phyloP scores from a whole-genome alignment of 495 filamentous ascomycete genomes.

The Pyrenula aspistea region DNA sequence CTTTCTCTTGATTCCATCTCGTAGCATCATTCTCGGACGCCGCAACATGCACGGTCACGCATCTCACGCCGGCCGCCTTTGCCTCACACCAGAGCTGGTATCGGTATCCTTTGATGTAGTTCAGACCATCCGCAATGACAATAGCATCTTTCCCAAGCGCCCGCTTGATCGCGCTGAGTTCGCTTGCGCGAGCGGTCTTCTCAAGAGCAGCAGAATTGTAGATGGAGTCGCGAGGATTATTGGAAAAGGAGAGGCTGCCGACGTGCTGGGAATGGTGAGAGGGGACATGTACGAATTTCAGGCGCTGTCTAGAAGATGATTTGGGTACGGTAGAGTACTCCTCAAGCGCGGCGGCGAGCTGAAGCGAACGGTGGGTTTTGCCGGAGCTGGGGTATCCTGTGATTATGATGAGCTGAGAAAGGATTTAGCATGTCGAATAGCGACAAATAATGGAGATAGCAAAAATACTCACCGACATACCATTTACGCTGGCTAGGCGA shows the following conservation, averaged over 20 bases:
- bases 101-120: constrained; percentile 96
- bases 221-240: constrained; percentile 24
- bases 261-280: constrained; percentile 32
- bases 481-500: too few relatives aligned
- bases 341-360: constrained; percentile 49
- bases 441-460: too few relatives aligned
- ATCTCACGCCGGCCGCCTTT: constrained; percentile 72
- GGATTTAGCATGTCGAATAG: too few relatives aligned
- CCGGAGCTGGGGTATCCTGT: constrained; percentile 89
- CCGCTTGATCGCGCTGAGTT: constrained; percentile 78
- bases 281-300: constrained; percentile 46
- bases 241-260: constrained; percentile 37
- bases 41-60: constrained; percentile 53
- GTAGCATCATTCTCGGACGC: not conserved
- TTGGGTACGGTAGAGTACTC: constrained; percentile 24
- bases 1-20: not conserved
- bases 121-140: constrained; percentile 79
- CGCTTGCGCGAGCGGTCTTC: constrained; percentile 82
- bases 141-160: constrained; percentile 65
- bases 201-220: constrained; percentile 56
- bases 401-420: constrained; percentile 70
- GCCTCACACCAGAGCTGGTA: constrained; percentile 95
- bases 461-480: too few relatives aligned
- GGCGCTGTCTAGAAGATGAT: constrained; percentile 35
- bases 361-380: constrained; percentile 74